Percentiles rank a stretch among this genome's conserved stretches.
These are phyloP conservation scores for Penicillium sp. DNA, from an alignment of 2,329 filamentous ascomycete species.

Conservation along the genomic window DNA sequence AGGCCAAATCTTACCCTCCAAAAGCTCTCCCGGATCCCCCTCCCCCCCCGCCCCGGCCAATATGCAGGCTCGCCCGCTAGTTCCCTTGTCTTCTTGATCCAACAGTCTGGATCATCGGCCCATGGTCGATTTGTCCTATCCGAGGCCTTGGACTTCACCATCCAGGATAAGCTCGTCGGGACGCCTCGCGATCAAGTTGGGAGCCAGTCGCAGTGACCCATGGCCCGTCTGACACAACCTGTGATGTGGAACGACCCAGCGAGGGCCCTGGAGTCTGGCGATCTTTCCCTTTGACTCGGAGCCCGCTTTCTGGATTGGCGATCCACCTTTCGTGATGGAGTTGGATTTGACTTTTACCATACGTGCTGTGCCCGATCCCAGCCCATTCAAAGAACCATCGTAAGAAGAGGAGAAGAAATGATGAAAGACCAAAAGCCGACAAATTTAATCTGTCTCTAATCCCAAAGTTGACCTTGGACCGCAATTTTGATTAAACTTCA, in stretches of 20 bases:
- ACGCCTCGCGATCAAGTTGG: slow-evolving; percentile 18
- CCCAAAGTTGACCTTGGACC: too few species aligned
- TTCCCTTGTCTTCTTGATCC: background rate
- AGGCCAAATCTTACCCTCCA: background rate
- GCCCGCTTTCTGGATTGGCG: slow-evolving; percentile 4
- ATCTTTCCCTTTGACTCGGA: slow-evolving; percentile 23
- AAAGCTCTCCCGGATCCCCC: background rate
- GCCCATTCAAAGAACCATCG: background rate
- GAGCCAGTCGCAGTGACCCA: slow-evolving; percentile 20
- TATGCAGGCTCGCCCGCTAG: background rate
- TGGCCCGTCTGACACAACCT: slow-evolving; percentile 28
- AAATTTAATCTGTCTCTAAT: too few species aligned
- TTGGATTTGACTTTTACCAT: background rate
- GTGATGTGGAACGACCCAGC: slow-evolving; percentile 24
- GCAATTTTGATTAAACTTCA: too few species aligned
- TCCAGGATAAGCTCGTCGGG: slow-evolving; percentile 27
- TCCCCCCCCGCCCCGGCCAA: too few species aligned
- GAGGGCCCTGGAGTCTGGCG: slow-evolving; percentile 22
- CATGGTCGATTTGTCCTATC: background rate
- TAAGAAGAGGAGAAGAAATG: background rate
- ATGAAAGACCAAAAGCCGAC: too few species aligned
- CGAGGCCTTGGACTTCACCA: background rate
- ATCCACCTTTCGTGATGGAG: slow-evolving; percentile 1
- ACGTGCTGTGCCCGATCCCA: background rate
- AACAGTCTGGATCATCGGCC: background rate